A percentile compares a stretch with the other conserved stretches of the same genome.
Evolutionary conservation across 495 filamentous ascomycete genomes (phyloP).

Genomic region (Staphylotrichum tortipilum): DNA sequence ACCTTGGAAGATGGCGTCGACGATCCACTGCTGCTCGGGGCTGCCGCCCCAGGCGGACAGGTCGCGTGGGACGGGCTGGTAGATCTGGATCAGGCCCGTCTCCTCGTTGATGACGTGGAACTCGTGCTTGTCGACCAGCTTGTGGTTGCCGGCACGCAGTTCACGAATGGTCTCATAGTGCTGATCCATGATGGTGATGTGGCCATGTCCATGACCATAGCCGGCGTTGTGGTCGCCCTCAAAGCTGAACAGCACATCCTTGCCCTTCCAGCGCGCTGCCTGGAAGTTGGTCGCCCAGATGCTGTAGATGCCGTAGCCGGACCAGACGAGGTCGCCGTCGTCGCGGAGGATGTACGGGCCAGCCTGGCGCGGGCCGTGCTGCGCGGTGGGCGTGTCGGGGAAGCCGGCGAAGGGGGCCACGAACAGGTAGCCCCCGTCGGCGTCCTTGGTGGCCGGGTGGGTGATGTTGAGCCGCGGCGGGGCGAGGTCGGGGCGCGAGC

Average conservation of each 20-base stretch:
- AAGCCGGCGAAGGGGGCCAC: conserved; percentile 46
- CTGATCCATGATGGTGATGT: conserved; percentile 43
- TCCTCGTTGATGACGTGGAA: conserved; percentile 44
- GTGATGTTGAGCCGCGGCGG: conserved; percentile 50
- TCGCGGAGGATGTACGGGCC: conserved; percentile 49
- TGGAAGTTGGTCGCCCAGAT: conserved; percentile 44
- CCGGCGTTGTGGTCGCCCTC: conserved; percentile 47
- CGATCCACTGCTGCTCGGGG: conserved; percentile 40
- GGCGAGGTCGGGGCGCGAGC: conserved; percentile 47
- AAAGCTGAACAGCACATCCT: conserved; percentile 46
- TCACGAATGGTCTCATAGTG: conserved; percentile 47
- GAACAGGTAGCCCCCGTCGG: conserved; percentile 47
- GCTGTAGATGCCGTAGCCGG: conserved; percentile 45
- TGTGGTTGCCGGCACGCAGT: conserved; percentile 44
- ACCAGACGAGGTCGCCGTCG: conserved; percentile 48
- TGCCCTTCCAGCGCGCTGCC: conserved; percentile 40
- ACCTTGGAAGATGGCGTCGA: conserved; percentile 46
- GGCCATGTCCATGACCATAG: conserved; percentile 47
- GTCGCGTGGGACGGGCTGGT: conserved; percentile 35
- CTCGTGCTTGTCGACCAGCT: conserved; percentile 47
- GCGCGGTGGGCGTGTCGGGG: conserved; percentile 31
- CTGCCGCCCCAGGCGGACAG: conserved; percentile 32
- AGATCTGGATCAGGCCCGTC: conserved; percentile 42
- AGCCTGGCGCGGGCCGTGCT: conserved; percentile 46
- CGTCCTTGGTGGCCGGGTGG: conserved; percentile 40